These are phyloP conservation scores for Aspergillus diversus DNA, from an alignment of 495 filamentous ascomycete species.

Conservation along the genomic window DNA sequence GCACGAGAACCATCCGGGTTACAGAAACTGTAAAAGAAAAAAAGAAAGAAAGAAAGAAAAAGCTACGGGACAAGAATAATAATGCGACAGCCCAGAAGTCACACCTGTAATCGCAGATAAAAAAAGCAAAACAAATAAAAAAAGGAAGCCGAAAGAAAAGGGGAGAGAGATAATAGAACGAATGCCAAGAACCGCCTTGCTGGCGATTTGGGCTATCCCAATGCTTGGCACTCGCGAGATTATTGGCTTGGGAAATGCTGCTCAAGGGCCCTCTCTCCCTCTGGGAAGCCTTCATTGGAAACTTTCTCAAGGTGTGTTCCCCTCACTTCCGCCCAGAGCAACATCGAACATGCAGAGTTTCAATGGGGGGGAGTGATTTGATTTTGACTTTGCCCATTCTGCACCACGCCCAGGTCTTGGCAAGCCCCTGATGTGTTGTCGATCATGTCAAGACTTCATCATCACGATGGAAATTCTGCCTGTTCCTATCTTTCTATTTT, in stretches of 20 bases:
- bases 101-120: too few species aligned
- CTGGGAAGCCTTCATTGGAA: background rate
- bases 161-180: too few species aligned
- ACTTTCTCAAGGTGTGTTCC: background rate
- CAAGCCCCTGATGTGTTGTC: constrained; percentile 15
- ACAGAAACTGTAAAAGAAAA: too few species aligned
- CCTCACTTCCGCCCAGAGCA: background rate
- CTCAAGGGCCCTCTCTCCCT: background rate
- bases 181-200: constrained; percentile 7
- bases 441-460: constrained; percentile 3
- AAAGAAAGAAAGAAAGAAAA: too few species aligned
- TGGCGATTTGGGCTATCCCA: background rate
- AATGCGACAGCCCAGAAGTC: too few species aligned
- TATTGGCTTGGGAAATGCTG: constrained; percentile 10
- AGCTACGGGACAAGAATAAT: too few species aligned
- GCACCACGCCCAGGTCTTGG: constrained; percentile 6
- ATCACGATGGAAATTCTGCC: background rate
- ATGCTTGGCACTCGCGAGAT: constrained; percentile 1
- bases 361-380: background rate
- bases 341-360: background rate
- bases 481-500: background rate
- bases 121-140: too few species aligned
- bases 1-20: too few species aligned
- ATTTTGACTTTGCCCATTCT: constrained; percentile 17
- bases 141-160: too few species aligned